Percentiles rank a stretch among this genome's conserved stretches.
Conservation (phyloP, 2,329 filamentous ascomycete species). For the Xylariales sp. region DNA sequence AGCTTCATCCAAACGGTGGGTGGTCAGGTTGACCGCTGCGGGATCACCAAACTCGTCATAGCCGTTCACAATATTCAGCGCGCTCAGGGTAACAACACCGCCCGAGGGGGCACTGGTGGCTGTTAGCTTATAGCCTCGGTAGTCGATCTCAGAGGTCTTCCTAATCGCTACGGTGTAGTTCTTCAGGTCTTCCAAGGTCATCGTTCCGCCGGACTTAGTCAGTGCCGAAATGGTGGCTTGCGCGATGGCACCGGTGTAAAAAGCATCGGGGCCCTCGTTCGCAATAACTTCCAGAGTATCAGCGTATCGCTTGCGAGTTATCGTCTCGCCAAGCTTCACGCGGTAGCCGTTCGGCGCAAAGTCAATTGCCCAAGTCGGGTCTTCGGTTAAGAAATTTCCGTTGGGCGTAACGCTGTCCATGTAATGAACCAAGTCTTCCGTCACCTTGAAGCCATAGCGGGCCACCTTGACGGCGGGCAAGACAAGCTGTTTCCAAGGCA, state of each 20-base stretch:
- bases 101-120: conserved; percentile 77
- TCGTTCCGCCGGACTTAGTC: conserved; percentile 74
- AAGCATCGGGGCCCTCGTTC: conserved; percentile 51
- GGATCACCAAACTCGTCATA: conserved; percentile 73
- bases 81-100: conserved; percentile 77
- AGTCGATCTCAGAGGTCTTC: conserved; percentile 69
- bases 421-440: conserved; percentile 73
- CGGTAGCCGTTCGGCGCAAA: conserved; percentile 69
- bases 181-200: conserved; percentile 82
- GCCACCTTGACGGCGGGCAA: conserved; percentile 78
- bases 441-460: conserved; percentile 77
- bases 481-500: conserved; percentile 75
- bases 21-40: conserved; percentile 68
- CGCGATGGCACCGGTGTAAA: conserved; percentile 58
- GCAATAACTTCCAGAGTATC: conserved; percentile 64
- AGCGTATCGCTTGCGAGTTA: conserved; percentile 65
- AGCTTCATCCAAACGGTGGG: conserved; percentile 84
- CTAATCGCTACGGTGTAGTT: conserved; percentile 78
- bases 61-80: conserved; percentile 79
- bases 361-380: conserved; percentile 83
- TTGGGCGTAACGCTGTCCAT: conserved; percentile 65
- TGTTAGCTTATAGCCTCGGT: conserved; percentile 77
- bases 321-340: conserved; percentile 51
- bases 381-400: conserved; percentile 72
- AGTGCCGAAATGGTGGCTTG: conserved; percentile 67